Conservation (phyloP, 225 moss, liverwort and hornwort species). For the Neckera pumila region DNA sequence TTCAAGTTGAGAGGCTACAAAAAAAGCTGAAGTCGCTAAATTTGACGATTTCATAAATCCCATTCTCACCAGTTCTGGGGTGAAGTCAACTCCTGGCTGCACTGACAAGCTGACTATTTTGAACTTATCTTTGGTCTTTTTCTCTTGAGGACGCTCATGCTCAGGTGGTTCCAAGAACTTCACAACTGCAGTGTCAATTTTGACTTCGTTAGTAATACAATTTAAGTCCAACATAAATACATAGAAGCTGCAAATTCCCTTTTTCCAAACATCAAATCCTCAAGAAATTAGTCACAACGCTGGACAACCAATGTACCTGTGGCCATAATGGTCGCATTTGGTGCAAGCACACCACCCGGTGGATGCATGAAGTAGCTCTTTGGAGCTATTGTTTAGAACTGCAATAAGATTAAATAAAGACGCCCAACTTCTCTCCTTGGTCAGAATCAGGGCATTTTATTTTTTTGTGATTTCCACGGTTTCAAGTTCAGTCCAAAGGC, state of each 20-base stretch:
- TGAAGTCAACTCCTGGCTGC: slow-evolving; percentile 77
- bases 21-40: neutral
- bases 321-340: slow-evolving; percentile 78
- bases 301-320: slow-evolving; percentile 52
- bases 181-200: slow-evolving; percentile 48
- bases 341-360: slow-evolving; percentile 88
- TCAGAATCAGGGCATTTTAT: neutral
- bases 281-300: neutral
- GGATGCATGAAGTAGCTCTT: slow-evolving; percentile 99
- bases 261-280: neutral
- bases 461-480: neutral
- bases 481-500: neutral
- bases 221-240: neutral
- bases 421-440: neutral
- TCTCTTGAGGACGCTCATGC: slow-evolving; percentile 65
- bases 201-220: neutral
- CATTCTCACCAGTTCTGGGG: slow-evolving; percentile 81
- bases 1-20: neutral
- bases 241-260: neutral
- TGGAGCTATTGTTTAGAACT: slow-evolving; percentile 98
- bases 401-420: slow-evolving; percentile 8
- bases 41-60: neutral
- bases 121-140: slow-evolving; percentile 92
- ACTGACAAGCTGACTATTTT: slow-evolving; percentile 95
- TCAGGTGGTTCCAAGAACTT: slow-evolving; percentile 97